Evolutionary conservation across 139 green algal species (phyloP).

Genomic region (Zygnema cylindricum): DNA sequence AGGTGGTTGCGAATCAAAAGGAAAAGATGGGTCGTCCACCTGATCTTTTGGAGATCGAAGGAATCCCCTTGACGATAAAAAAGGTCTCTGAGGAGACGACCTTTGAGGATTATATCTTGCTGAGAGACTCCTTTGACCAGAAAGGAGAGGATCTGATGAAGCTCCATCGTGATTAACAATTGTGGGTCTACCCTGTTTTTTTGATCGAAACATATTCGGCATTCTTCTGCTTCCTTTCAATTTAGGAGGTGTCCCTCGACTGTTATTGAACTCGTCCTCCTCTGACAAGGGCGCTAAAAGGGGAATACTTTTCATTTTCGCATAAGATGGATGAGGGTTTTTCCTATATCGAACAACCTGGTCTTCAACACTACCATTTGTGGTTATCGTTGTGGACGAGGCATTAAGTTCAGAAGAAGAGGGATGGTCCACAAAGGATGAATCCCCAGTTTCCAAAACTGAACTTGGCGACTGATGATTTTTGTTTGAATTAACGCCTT

Average conservation of each 20-base stretch:
- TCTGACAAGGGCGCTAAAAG: background rate
- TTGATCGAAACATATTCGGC: background rate
- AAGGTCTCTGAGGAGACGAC: background rate
- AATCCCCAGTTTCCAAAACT: background rate
- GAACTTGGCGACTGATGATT: background rate
- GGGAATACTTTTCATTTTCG: background rate
- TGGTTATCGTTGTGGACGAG: background rate
- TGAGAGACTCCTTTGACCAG: background rate
- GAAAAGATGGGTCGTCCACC: too few species aligned
- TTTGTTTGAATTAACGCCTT: too few species aligned
- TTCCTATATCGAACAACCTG: background rate
- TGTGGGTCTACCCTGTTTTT: background rate
- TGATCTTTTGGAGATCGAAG: too few species aligned
- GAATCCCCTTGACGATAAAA: too few species aligned
- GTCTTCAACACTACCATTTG: background rate
- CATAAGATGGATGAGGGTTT: background rate
- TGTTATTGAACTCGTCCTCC: background rate
- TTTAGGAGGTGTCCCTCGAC: background rate
- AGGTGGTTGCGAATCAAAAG: too few species aligned
- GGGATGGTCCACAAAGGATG: background rate
- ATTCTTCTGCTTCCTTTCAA: background rate
- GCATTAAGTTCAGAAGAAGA: background rate
- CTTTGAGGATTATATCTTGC: background rate
- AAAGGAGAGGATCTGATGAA: background rate
- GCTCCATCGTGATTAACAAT: background rate